Percentiles rank a stretch among this genome's conserved stretches.
phyloP scores from a whole-genome alignment of 306 rosid species.

The Ormosia emarginata region DNA sequence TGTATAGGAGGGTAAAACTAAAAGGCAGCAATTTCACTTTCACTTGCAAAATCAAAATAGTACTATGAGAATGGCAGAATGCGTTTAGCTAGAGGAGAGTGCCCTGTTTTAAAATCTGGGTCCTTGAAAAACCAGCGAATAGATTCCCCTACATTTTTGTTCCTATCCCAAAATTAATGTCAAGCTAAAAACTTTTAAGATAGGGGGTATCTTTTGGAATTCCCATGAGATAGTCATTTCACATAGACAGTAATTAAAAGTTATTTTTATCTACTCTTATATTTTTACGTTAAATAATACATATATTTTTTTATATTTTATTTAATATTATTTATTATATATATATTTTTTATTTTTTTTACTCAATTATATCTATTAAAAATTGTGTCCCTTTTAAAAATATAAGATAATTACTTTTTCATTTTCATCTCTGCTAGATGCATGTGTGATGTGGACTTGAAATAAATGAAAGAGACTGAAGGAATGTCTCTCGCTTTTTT shows the following conservation, averaged over 20 bases:
- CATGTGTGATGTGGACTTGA: constrained; percentile 43
- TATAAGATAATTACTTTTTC: too few species aligned
- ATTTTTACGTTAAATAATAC: too few species aligned
- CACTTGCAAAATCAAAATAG: background rate
- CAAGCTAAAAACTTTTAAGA: background rate
- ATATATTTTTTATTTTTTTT: too few species aligned
- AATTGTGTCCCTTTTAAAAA: too few species aligned
- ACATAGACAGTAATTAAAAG: constrained; percentile 15
- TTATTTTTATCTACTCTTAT: constrained; percentile 6
- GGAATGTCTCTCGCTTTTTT: constrained; percentile 37
- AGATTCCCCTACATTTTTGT: constrained; percentile 9
- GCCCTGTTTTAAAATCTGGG: constrained; percentile 3
- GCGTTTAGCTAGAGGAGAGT: background rate
- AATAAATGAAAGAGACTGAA: constrained; percentile 40
- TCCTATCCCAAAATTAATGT: constrained; percentile 12
- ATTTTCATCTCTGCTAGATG: constrained; percentile 17
- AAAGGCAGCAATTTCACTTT: background rate
- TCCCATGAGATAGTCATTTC: constrained; percentile 19
- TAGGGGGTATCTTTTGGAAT: constrained; percentile 28
- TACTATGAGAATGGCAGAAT: background rate
- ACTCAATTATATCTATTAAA: too few species aligned
- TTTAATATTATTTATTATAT: too few species aligned
- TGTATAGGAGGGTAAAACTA: background rate
- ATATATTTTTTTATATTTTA: too few species aligned
- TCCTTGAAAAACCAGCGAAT: constrained; percentile 11